phyloP scores from a whole-genome alignment of 306 rosid species.

The Prunus fruticosa region DNA sequence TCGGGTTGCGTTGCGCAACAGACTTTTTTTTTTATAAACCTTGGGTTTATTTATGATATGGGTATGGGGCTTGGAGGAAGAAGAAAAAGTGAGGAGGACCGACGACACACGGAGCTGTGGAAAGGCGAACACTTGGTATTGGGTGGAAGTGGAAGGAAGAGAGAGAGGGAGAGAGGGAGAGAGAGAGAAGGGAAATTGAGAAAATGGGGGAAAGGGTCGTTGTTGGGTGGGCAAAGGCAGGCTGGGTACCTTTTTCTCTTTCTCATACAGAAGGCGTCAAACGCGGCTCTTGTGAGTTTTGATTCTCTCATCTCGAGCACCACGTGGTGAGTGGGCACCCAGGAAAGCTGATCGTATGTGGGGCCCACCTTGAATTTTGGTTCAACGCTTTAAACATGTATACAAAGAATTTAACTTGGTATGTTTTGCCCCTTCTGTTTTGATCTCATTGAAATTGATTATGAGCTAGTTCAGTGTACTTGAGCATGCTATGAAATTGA shows the following conservation, averaged over 20 bases:
- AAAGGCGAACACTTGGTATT: not conserved
- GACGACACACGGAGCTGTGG: not conserved
- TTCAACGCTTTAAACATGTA: slow-evolving; percentile 44
- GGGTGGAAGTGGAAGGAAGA: not conserved
- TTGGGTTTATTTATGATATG: not conserved
- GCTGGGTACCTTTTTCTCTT: not conserved
- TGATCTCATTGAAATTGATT: too few relatives aligned
- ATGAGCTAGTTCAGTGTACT: too few relatives aligned
- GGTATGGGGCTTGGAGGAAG: not conserved
- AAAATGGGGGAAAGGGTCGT: not conserved
- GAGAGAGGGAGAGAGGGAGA: not conserved
- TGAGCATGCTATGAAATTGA: too few relatives aligned
- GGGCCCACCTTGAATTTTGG: slow-evolving; percentile 45
- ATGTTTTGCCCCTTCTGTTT: too few relatives aligned
- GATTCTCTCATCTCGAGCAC: slow-evolving; percentile 48
- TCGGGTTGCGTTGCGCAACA: not conserved
- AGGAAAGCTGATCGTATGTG: slow-evolving; percentile 32
- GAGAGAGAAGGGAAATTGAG: not conserved
- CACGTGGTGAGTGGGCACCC: slow-evolving; percentile 74
- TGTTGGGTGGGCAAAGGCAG: not conserved
- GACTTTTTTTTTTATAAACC: too few relatives aligned
- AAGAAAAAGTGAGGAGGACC: not conserved
- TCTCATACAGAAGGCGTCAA: not conserved
- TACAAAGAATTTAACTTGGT: too few relatives aligned
- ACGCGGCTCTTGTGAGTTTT: slow-evolving; percentile 38